Conservation (phyloP, 2,329 filamentous ascomycete genomes). For the Monilinia fructigena region DNA sequence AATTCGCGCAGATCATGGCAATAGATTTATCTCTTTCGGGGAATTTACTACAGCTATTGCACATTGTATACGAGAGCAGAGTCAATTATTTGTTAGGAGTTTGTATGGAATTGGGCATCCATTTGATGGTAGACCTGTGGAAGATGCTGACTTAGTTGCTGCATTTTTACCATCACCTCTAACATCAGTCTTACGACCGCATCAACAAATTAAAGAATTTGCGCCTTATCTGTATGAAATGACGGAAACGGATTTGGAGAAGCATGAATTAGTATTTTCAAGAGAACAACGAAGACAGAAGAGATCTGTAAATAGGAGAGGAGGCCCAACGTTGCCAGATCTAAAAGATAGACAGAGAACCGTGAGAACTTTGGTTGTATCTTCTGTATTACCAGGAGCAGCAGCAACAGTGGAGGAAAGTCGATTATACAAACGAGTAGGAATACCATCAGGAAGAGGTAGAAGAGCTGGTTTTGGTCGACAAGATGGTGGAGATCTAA, state of each 20-base stretch:
- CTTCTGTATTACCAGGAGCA: conserved; percentile 85
- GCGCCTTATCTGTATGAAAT: conserved; percentile 92
- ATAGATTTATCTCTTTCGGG: conserved; percentile 82
- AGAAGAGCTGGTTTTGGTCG: conserved; percentile 54
- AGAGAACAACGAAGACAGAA: conserved; percentile 93
- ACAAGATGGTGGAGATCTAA: conserved; percentile 55
- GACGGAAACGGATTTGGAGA: conserved; percentile 84
- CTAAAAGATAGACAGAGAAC: conserved; percentile 92
- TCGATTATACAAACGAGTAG: conserved; percentile 77
- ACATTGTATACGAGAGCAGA: conserved; percentile 94
- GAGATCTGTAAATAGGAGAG: conserved; percentile 87
- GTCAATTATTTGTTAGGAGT: conserved; percentile 89
- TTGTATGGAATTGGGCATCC: conserved; percentile 91
- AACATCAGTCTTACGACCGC: conserved; percentile 78
- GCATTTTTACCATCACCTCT: conserved; percentile 86
- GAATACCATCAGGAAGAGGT: conserved; percentile 53
- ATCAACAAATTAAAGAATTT: conserved; percentile 91
- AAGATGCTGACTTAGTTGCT: conserved; percentile 83
- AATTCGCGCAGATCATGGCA: conserved; percentile 88
- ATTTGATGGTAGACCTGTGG: conserved; percentile 89
- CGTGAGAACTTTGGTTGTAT: conserved; percentile 87
- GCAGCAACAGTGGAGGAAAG: conserved; percentile 79
- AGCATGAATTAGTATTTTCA: conserved; percentile 88
- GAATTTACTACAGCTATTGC: conserved; percentile 98
- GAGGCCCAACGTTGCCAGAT: conserved; percentile 90